Evolutionary conservation across 345 rosid species (phyloP), one percentile per base, ranked within the genome.

Genomic region (Citrus glauca): DNA sequence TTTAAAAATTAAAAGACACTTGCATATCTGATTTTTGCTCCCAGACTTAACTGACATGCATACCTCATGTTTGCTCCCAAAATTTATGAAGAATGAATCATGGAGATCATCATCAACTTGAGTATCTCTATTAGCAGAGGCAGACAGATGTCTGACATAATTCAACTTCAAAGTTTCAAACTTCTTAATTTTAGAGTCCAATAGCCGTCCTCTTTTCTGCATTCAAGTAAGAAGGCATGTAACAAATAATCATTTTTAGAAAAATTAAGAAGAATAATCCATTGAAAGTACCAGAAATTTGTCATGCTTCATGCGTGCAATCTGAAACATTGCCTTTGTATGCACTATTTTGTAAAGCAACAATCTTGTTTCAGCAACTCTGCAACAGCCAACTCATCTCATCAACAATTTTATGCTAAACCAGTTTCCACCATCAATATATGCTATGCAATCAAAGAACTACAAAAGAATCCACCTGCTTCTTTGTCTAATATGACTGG

Each of bases 271-370:
- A 62, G 69, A 81, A 71, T 6, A 16, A n/a, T 8, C 28, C 30
- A 22, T 48, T 63, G 61, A 65, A 82, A 80, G 70, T 85, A 95
- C 99, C 98, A 82, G 85, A 84, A 92, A 32, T 73, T 81, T 89
- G 64, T 89, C 88, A 61, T 50, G 91, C 87, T 84, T 89, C 66
- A 82, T 76, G 79, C 75, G 78, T 81, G 86, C 79, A 83, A 96
- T 81, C 83, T 86, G 91, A 86, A 87, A 78, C 80, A 82, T 90
- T 75, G 89, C 93, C 87, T 89, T 94, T 82, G 84, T 92, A 90
- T 85, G 84, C 32, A 87, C 85, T 72, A 91, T 74, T 84, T 91
- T 88, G 80, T 73, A 83, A 68, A 94, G 89, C 83, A 86, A 79
- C 68, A 76, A 72, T 80, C 82, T 87, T 81, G 81, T 82, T 79